Evolutionary conservation across 2,329 filamentous ascomycete genomes (phyloP).

Genomic region (Colletotrichum sublineola): DNA sequence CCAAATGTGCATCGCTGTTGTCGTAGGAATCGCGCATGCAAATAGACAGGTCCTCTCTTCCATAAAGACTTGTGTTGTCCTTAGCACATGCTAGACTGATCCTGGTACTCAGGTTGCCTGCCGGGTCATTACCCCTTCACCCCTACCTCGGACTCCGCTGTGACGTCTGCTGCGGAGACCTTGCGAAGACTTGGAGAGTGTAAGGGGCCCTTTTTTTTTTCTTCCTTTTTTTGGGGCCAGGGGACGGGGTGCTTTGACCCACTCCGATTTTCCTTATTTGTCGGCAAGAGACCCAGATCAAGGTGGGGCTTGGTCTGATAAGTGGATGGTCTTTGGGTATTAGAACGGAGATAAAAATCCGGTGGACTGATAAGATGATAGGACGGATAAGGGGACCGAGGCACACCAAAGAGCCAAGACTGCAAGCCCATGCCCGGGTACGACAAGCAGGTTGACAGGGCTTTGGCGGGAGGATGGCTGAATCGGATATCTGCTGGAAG

Average conservation of each 20-base stretch:
- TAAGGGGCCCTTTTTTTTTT: neutral
- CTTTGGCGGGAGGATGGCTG: conserved; percentile 7
- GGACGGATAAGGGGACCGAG: conserved; percentile 37
- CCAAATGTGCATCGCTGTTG: neutral
- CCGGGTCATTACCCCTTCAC: neutral
- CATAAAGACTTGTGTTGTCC: neutral
- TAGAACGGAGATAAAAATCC: conserved; percentile 35
- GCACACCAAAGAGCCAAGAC: conserved; percentile 21
- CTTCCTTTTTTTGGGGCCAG: neutral
- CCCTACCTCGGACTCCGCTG: conserved; percentile 11
- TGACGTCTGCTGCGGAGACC: conserved; percentile 27
- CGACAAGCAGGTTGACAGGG: conserved; percentile 12
- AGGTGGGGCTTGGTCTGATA: conserved; percentile 22
- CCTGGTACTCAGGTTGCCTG: conserved; percentile 20
- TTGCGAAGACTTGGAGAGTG: neutral
- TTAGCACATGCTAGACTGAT: neutral
- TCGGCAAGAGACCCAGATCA: conserved; percentile 9
- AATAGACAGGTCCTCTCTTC: neutral
- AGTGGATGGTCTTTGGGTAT: conserved; percentile 33
- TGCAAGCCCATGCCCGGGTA: conserved; percentile 20
- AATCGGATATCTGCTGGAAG: neutral
- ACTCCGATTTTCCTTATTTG: neutral
- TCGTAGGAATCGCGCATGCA: neutral
- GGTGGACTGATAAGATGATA: conserved; percentile 33
- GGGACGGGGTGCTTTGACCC: conserved; percentile 7